A percentile compares a stretch with the other conserved stretches of the same genome.
Evolutionary conservation across 2,329 filamentous ascomycete species (phyloP).

Genomic region (Berkeleyomyces rouxiae): DNA sequence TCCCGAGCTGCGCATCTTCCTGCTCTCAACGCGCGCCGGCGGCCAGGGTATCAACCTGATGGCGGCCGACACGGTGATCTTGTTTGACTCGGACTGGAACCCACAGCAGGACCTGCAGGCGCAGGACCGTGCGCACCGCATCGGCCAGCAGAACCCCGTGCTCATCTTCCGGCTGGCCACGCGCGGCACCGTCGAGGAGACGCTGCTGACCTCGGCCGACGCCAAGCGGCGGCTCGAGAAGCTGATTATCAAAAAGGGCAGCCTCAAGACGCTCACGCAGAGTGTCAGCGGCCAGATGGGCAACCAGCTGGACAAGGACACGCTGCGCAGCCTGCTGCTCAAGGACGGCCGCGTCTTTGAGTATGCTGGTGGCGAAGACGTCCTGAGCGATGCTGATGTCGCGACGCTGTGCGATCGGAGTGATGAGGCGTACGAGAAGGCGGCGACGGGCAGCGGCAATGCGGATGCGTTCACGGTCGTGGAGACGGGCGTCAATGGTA

Average conservation of each 20-base stretch:
- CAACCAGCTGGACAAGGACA: slow-evolving; percentile 42
- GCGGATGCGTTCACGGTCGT: slow-evolving; percentile 60
- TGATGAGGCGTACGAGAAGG: slow-evolving; percentile 47
- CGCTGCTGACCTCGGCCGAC: slow-evolving; percentile 70
- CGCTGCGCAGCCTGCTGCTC: slow-evolving; percentile 43
- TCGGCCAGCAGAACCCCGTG: slow-evolving; percentile 82
- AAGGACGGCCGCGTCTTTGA: slow-evolving; percentile 55
- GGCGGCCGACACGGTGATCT: slow-evolving; percentile 76
- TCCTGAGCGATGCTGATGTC: slow-evolving; percentile 59
- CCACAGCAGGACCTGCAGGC: slow-evolving; percentile 94
- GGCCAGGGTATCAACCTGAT: slow-evolving; percentile 92
- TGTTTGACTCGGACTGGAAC: slow-evolving; percentile 85
- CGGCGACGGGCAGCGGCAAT: slow-evolving; percentile 62
- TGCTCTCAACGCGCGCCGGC: slow-evolving; percentile 79
- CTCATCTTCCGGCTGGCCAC: slow-evolving; percentile 89
- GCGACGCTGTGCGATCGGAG: slow-evolving; percentile 62
- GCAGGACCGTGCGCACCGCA: slow-evolving; percentile 86
- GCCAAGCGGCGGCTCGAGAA: slow-evolving; percentile 87
- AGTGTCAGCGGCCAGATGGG: slow-evolving; percentile 35
- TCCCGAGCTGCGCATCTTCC: slow-evolving; percentile 54
- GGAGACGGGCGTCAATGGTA: slow-evolving; percentile 49
- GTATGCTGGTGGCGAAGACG: slow-evolving; percentile 39
- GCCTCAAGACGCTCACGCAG: slow-evolving; percentile 54
- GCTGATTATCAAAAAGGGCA: slow-evolving; percentile 85
- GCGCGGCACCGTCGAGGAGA: slow-evolving; percentile 81